Evolutionary conservation across 1,284 basidiomycete species (phyloP), one percentile per base, ranked within the genome.

Genomic region (Cryptococcus sp.): DNA sequence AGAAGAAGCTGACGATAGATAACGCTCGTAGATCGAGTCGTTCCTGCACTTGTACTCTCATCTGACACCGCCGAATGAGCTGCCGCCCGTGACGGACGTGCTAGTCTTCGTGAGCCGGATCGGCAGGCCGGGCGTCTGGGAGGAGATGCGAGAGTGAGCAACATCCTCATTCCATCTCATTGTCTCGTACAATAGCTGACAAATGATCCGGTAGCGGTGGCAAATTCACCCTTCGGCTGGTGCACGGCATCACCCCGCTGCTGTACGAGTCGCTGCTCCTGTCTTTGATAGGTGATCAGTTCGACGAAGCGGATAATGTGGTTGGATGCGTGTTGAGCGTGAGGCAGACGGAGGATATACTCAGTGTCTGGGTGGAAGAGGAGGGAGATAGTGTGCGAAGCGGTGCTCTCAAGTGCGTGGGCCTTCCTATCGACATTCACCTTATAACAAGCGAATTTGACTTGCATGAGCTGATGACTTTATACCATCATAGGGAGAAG

Each of bases 291-390:
- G 79, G 78, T 20, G 79, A 80, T 59, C 79, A 80, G 59, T 80
- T 80, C 54, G 76, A 78, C 31, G 76, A 78, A 51, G 59, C 74
- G 41, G 79, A 80, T 50, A 71, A 65, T 27, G 78, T 80, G 2
- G 78, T 80, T 6, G 78, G 77, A 19, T 77, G 75, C 53, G 78
- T 79, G 6, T 66, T 80, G 54, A 74, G 72, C 58, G 75, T 77
- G 19, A 67, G 79, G 55, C 74, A 77, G 66, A 60, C 63, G 13
- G 79, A 80, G 68, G 77, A 78, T 60, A 78, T 79, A n/a, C 53
- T 80, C 58, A 76, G 73, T 57, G 75, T 80, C 15, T 80, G 79
- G 79, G 77, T 78, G 5, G 79, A 80, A 59, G 73, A 77, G 57
- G 76, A 79, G 64, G 71, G 71, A 4, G 76, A 78, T 35, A 62